A percentile compares a stretch with the other conserved stretches of the same genome.
phyloP scores from a whole-genome alignment of 2,329 filamentous ascomycete species.

The Calonectria montana region DNA sequence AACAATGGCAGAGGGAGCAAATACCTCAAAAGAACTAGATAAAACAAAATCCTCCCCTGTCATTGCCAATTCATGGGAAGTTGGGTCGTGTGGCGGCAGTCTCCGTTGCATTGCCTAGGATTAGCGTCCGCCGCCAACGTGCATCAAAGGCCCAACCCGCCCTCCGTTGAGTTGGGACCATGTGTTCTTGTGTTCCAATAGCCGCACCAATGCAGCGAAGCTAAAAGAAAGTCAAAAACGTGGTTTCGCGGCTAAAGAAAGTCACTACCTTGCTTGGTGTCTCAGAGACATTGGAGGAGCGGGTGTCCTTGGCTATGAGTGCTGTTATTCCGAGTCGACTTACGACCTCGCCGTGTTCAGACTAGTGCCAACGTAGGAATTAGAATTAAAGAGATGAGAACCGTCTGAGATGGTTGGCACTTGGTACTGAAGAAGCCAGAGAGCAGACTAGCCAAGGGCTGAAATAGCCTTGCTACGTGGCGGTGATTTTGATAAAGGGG shows the following conservation, averaged over 20 bases:
- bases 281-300: background rate
- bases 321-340: background rate
- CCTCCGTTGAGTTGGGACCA: background rate
- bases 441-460: background rate
- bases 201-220: background rate
- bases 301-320: background rate
- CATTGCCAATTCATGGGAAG: no score
- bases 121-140: background rate
- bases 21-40: no score
- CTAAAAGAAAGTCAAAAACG: background rate
- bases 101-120: background rate
- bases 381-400: background rate
- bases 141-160: background rate
- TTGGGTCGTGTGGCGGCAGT: background rate
- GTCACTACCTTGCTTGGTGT: background rate
- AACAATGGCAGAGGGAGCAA: no score
- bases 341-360: background rate
- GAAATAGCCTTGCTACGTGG: conserved; percentile 17
- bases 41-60: no score
- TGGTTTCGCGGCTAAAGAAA: background rate
- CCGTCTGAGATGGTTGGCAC: background rate
- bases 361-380: background rate
- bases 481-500: conserved; percentile 7
- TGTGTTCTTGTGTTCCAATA: background rate
- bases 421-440: background rate